Base-by-base conservation (phyloP, 169 alveolate species). In the Prorocentrum cordatum region DNA sequence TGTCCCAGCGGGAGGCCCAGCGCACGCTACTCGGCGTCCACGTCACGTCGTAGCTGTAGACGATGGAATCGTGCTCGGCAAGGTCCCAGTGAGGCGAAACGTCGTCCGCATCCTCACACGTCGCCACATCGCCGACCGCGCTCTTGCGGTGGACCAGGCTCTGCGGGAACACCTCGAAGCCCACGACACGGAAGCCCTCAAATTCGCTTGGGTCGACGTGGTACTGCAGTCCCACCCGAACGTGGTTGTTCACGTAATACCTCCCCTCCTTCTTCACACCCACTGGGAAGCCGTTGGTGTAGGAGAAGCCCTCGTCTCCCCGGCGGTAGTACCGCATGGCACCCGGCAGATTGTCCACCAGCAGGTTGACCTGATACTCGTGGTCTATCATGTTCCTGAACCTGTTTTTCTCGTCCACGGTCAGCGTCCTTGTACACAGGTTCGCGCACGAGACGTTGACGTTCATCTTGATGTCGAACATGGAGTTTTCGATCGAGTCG, bases 1-100 rank as follows among this genome's bases (percentile, higher is more conserved):
- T 92, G 42, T 96, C 97, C 95, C 97, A 96, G 64, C 98, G 93
- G n/a, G 94, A 92, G 45, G 94, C 94, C 93, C 95, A 93, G 35
- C 77, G 77, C n/a, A 67, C 77, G 24, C 36, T 35, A n/a, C 61
- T 75, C 47, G 32, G 42, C 72, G 22, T 75, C 86, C 86, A 75
- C 9, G 45, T 22, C 10, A 75, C 86, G 4, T 70, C 6, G 29
- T 75, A 75, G 86, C 86, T 75, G 72, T n/a, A n/a, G n/a, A n/a
- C n/a, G n/a, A n/a, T n/a, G n/a, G n/a, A n/a, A n/a, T n/a, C n/a
- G n/a, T n/a, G n/a, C n/a, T n/a, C n/a, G n/a, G n/a, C n/a, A n/a
- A n/a, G n/a, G n/a, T n/a, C n/a, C n/a, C n/a, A n/a, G n/a, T n/a
- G n/a, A n/a, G n/a, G n/a, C n/a, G n/a, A n/a, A n/a, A n/a, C n/a